Evolutionary conservation across 768 basidiomycete species (phyloP).

Genomic region (Russula vinacea): DNA sequence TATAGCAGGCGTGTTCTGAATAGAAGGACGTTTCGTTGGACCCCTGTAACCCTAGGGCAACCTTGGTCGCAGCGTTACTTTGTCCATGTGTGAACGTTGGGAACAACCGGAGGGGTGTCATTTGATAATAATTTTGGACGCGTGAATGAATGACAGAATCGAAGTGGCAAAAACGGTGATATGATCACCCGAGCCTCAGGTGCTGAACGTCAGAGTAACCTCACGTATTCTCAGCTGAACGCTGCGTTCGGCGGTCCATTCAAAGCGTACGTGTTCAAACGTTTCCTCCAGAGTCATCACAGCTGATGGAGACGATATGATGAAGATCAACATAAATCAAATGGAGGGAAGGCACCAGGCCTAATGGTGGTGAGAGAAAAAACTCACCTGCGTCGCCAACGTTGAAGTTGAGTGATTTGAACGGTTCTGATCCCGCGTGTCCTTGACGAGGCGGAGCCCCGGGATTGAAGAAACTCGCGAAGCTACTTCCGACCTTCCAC

Average conservation of each 20-base stretch:
- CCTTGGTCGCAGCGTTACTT: background rate
- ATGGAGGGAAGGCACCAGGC: background rate
- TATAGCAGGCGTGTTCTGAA: background rate
- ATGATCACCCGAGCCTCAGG: slow-evolving; percentile 48
- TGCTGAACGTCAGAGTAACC: slow-evolving; percentile 82
- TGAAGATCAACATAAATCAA: background rate
- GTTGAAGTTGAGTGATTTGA: slow-evolving; percentile 82
- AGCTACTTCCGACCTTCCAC: slow-evolving; percentile 93
- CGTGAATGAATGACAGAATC: background rate
- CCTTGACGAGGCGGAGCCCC: slow-evolving; percentile 92
- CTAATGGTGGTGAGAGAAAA: background rate
- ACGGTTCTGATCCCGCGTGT: slow-evolving; percentile 75
- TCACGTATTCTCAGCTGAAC: slow-evolving; percentile 82
- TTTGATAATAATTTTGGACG: background rate
- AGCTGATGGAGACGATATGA: slow-evolving; percentile 36
- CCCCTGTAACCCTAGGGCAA: background rate
- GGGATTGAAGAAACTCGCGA: slow-evolving; percentile 85
- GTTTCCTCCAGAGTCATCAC: slow-evolving; percentile 60
- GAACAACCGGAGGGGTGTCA: background rate
- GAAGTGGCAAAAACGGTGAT: background rate
- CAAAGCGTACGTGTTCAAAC: slow-evolving; percentile 70
- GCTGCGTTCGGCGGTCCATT: slow-evolving; percentile 81
- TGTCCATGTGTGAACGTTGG: no score
- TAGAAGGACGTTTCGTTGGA: background rate
- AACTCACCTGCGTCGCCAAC: slow-evolving; percentile 76